These are phyloP conservation scores for Verticillium isaacii DNA, from an alignment of 2,329 filamentous ascomycete genomes.

Conservation along the genomic window DNA sequence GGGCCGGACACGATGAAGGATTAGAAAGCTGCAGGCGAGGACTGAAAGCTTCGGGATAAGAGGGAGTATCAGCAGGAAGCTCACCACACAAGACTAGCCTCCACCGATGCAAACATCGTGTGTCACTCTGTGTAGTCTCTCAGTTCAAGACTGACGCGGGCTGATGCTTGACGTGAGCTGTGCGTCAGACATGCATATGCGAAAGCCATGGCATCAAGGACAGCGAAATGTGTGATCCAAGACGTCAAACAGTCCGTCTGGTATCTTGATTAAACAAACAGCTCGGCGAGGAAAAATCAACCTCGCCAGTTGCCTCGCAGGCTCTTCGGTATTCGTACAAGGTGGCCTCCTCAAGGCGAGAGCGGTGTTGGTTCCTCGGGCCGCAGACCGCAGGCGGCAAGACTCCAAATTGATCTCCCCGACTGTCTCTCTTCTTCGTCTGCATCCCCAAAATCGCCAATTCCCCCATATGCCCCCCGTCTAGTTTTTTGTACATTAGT, in stretches of 20 bases:
- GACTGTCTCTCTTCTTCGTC: constrained; percentile 6
- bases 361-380: constrained; percentile 2
- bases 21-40: background rate
- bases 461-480: constrained; percentile 8
- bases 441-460: constrained; percentile 6
- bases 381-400: background rate
- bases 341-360: background rate
- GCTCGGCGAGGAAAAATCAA: background rate
- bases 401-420: background rate
- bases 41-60: background rate
- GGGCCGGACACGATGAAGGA: background rate
- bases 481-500: constrained; percentile 14
- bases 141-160: too few relatives aligned
- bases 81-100: too few relatives aligned
- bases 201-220: background rate
- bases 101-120: too few relatives aligned
- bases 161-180: background rate
- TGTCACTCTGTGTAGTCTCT: too few relatives aligned
- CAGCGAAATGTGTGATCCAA: background rate
- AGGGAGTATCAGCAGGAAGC: too few relatives aligned
- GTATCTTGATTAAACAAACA: background rate
- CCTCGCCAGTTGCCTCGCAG: background rate
- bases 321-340: constrained; percentile 2
- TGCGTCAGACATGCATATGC: too few relatives aligned
- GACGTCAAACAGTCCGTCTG: background rate